Evolutionary conservation across 2,329 filamentous ascomycete genomes (phyloP).

Genomic region (Huntiella moniliformis): DNA sequence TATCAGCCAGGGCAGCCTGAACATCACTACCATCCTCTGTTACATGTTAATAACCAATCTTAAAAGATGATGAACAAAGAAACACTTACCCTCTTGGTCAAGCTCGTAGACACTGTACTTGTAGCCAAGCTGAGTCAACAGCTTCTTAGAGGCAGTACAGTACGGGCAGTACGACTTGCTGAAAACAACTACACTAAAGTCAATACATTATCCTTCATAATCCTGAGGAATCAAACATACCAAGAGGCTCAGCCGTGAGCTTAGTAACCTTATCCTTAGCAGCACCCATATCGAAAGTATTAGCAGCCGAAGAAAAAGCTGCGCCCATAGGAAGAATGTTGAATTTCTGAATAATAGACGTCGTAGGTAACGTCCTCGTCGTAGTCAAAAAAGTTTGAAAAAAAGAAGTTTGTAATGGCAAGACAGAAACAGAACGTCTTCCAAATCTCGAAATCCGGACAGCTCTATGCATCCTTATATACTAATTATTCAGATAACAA

Average conservation of each 20-base stretch:
- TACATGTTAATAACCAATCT: neutral
- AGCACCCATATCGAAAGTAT: constrained; percentile 56
- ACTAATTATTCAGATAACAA: too few relatives aligned
- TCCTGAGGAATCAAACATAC: neutral
- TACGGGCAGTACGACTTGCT: constrained; percentile 95
- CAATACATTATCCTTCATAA: neutral
- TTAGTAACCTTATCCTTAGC: constrained; percentile 66
- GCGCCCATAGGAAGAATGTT: constrained; percentile 4
- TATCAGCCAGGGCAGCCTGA: constrained; percentile 63
- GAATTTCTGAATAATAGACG: neutral
- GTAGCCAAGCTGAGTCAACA: constrained; percentile 50
- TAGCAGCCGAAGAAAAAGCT: constrained; percentile 18
- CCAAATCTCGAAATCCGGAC: too few relatives aligned
- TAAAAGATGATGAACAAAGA: neutral
- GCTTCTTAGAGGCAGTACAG: constrained; percentile 61
- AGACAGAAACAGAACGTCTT: too few relatives aligned
- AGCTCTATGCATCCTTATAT: too few relatives aligned
- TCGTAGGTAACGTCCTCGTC: too few relatives aligned
- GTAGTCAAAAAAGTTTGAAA: too few relatives aligned
- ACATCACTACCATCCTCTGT: constrained; percentile 65
- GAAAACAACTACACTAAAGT: constrained; percentile 52
- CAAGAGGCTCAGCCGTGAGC: constrained; percentile 53
- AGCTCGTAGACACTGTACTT: constrained; percentile 65
- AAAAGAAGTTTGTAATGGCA: too few relatives aligned
- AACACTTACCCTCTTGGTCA: constrained; percentile 56